Base-by-base conservation (phyloP, 2,329 filamentous ascomycete species). In the Fusarium algeriense region DNA sequence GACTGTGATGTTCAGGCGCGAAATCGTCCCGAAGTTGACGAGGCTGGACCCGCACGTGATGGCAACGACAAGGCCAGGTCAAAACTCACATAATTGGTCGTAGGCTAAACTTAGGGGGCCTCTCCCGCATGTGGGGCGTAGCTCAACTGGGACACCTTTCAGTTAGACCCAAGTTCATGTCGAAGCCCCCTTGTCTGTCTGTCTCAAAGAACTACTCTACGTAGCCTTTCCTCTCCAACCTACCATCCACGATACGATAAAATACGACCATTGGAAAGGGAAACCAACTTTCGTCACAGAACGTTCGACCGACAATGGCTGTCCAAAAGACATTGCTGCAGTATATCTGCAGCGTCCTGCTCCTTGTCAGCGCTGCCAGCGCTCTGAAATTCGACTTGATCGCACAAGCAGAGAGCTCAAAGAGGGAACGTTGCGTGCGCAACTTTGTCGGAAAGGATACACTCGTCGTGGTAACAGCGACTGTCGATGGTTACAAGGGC, bases 401-500 rank as follows among this genome's bases (percentile, higher is more conserved):
- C 77, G 93, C 94, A 46, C 88, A 90, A 73, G 83, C 84, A 69
- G 79, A 81, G 77, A 78, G 62, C 73, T 85, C 88, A 80, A 90
- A 91, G 76, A 89, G 91, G 79, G 92, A 95, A 84, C 89, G 95
- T 85, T 99, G 96, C 85, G 93, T 99, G 82, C 90, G 95, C 81
- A 99, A 99, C 85, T 99, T 98, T 82, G 95, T 98, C 73, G 88
- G 90, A 68, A 92, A 90, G 83, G 94, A 98, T 80, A 97, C 96
- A 72, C 86, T 99, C 73, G 96, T 99, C 44, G 95, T 98, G 37
- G 95, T 99, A 57, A 98, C 95, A 62, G 93, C 95, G 60, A 97
- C 90, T 65, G 88, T 97, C 61, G 90, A 91, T 80, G 96, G 96
- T n/a, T 85, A 85, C 74, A 93, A 92, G 83, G 95, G 94, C 64